Percentiles rank a stretch among this genome's conserved stretches.
Evolutionary conservation across 1,139 yeast species (phyloP).

Genomic region (Nakaseomyces glabratus): DNA sequence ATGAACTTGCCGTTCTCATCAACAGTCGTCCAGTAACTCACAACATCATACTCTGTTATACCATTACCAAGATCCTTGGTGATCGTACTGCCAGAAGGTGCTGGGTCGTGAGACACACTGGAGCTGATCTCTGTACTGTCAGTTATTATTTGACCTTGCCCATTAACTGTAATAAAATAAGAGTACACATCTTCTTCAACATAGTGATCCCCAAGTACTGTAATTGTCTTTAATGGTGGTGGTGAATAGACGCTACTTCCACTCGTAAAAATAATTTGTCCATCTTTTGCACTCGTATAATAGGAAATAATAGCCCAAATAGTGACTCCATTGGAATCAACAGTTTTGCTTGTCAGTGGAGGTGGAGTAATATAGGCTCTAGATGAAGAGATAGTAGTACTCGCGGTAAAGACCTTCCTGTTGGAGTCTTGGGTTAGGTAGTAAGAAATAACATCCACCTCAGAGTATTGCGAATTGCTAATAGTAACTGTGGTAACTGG

Average conservation of each 20-base stretch:
- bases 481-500: background rate
- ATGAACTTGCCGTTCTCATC: background rate
- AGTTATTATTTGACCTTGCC: background rate
- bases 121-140: background rate
- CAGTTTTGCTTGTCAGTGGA: background rate
- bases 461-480: background rate
- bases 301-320: background rate
- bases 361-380: background rate
- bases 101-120: background rate
- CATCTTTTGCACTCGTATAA: background rate
- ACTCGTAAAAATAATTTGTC: background rate
- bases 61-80: background rate
- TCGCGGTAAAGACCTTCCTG: background rate
- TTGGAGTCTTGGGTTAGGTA: background rate
- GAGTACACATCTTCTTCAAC: background rate
- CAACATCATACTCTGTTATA: background rate
- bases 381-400: background rate
- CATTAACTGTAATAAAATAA: background rate
- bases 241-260: background rate
- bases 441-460: background rate
- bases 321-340: background rate
- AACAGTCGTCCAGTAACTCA: conserved; percentile 1
- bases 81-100: background rate
- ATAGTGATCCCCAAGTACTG: too few relatives aligned
- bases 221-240: background rate